A percentile compares a stretch with the other conserved stretches of the same genome.
These are phyloP conservation scores for Saccharomycopsis fodiens DNA, from an alignment of 805 yeast genomes.

Conservation along the genomic window DNA sequence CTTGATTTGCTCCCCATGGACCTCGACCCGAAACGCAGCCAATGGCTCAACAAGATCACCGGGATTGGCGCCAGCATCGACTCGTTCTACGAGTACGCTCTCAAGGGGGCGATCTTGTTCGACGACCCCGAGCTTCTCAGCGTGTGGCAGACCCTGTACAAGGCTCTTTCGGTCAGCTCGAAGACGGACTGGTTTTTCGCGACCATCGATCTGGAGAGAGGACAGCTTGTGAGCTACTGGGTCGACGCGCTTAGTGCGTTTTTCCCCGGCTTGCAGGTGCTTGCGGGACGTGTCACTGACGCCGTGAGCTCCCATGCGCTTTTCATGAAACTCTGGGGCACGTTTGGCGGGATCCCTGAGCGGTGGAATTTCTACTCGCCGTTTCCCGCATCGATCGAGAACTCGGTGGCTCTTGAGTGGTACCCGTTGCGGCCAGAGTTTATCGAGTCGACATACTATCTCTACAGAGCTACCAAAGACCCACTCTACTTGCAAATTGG, in stretches of 20 bases:
- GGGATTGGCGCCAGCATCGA: conserved; percentile 92
- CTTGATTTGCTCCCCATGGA: conserved; percentile 73
- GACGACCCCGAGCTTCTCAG: conserved; percentile 44
- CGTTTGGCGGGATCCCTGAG: conserved; percentile 79
- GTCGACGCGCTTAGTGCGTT: conserved; percentile 83
- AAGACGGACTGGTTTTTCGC: conserved; percentile 43
- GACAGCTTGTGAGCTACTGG: conserved; percentile 53
- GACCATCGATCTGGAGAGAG: conserved; percentile 50
- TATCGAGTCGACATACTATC: conserved; percentile 77
- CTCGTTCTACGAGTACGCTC: conserved; percentile 82
- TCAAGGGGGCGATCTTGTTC: conserved; percentile 68
- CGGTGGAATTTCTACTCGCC: conserved; percentile 52
- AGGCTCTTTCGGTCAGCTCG: conserved; percentile 46
- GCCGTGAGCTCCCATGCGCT: conserved; percentile 57
- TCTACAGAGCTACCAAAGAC: conserved; percentile 78
- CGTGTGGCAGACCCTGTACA: conserved; percentile 57
- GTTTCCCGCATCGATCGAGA: conserved; percentile 5
- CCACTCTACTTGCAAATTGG: conserved; percentile 79
- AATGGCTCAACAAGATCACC: conserved; percentile 52
- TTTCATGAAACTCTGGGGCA: conserved; percentile 71
- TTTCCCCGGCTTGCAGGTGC: conserved; percentile 77
- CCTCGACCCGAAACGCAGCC: conserved; percentile 48
- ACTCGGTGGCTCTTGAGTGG: conserved; percentile 64
- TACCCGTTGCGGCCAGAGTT: conserved; percentile 91
- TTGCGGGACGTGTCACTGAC: conserved; percentile 64